Conservation (phyloP, 2,329 filamentous ascomycete species). For the Aureobasidium musti region DNA sequence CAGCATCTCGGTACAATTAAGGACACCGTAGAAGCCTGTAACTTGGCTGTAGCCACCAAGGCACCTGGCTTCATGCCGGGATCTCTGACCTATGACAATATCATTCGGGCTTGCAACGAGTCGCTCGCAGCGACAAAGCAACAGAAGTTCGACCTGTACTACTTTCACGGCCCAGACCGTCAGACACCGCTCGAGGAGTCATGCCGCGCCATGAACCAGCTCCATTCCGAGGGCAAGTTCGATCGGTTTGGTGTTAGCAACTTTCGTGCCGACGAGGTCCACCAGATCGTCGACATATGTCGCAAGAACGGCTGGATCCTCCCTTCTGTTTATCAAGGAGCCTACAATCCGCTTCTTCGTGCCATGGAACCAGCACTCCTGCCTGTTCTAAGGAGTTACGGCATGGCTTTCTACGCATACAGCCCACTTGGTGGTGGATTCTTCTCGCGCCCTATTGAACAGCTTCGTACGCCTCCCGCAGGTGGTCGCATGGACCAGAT, state of each 20-base stretch:
- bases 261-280: slow-evolving; percentile 50
- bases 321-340: slow-evolving; percentile 53
- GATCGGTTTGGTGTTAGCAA: slow-evolving; percentile 53
- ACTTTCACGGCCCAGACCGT: slow-evolving; percentile 52
- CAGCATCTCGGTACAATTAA: slow-evolving; percentile 46
- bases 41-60: slow-evolving; percentile 39
- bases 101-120: slow-evolving; percentile 35
- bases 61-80: slow-evolving; percentile 38
- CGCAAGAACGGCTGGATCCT: slow-evolving; percentile 46
- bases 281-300: slow-evolving; percentile 46
- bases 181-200: slow-evolving; percentile 48
- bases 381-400: slow-evolving; percentile 46
- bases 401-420: slow-evolving; percentile 50
- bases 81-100: slow-evolving; percentile 35
- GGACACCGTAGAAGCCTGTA: background rate
- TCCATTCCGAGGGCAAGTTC: slow-evolving; percentile 48
- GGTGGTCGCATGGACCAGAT: slow-evolving; percentile 38
- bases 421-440: slow-evolving; percentile 39
- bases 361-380: slow-evolving; percentile 49
- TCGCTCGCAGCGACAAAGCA: slow-evolving; percentile 37
- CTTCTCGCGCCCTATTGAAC: slow-evolving; percentile 37
- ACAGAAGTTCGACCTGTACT: slow-evolving; percentile 44
- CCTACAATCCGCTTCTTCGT: slow-evolving; percentile 52
- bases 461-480: slow-evolving; percentile 39
- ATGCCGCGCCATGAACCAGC: slow-evolving; percentile 47